Percentiles rank a stretch among this genome's conserved stretches.
These are phyloP conservation scores for Tilletia indica DNA, from an alignment of 1,284 basidiomycete genomes.

Conservation along the genomic window DNA sequence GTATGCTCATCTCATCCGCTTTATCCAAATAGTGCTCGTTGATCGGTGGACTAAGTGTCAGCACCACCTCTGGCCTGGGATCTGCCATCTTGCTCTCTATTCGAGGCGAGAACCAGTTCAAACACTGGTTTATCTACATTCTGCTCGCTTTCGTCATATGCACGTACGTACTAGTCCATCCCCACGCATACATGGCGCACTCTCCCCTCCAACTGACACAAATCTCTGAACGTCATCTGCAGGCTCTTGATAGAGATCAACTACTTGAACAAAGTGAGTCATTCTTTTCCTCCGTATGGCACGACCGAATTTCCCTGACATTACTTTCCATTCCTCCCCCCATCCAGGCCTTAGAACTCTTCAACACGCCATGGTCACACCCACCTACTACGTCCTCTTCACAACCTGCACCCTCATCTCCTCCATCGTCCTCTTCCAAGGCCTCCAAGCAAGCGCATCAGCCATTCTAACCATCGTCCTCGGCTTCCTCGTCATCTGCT, in stretches of 20 bases:
- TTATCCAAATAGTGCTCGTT: slow-evolving; percentile 67
- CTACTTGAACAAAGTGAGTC: slow-evolving; percentile 85
- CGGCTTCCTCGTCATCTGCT: slow-evolving; percentile 78
- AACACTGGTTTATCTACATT: slow-evolving; percentile 60
- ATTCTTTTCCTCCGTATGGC: too few species aligned
- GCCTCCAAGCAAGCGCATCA: slow-evolving; percentile 70
- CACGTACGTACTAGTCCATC: slow-evolving; percentile 58
- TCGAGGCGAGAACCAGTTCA: slow-evolving; percentile 79
- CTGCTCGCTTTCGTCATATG: slow-evolving; percentile 78
- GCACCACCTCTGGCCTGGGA: slow-evolving; percentile 90
- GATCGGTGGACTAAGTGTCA: slow-evolving; percentile 94
- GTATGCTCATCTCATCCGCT: not conserved
- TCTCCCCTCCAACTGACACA: not conserved
- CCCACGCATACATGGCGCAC: not conserved
- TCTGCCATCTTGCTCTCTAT: slow-evolving; percentile 83
- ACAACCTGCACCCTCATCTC: slow-evolving; percentile 71
- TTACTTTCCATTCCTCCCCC: too few species aligned
- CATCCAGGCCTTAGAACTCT: slow-evolving; percentile 70
- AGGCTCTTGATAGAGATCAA: slow-evolving; percentile 79
- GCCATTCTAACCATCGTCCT: slow-evolving; percentile 73
- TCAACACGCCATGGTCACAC: slow-evolving; percentile 93
- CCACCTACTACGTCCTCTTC: slow-evolving; percentile 80
- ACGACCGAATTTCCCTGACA: too few species aligned
- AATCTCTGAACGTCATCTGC: not conserved
- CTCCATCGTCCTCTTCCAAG: slow-evolving; percentile 76